phyloP scores from a whole-genome alignment of 768 basidiomycete genomes.

The Agrocybe pediades region DNA sequence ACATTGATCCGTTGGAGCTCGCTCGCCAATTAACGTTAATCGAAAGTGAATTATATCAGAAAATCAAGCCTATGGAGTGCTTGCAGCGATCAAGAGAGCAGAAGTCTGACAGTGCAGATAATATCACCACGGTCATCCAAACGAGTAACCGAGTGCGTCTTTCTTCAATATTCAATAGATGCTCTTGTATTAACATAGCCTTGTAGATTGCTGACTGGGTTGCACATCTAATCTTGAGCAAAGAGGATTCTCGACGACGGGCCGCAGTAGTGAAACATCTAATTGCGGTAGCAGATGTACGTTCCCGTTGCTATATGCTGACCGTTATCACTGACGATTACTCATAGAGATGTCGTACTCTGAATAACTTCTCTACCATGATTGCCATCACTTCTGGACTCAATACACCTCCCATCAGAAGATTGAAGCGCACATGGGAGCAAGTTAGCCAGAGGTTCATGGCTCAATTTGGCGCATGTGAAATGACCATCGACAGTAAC shows the following conservation, averaged over 20 bases:
- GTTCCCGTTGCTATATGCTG: conserved; percentile 26
- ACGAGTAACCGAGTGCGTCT: conserved; percentile 78
- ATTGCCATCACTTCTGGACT: conserved; percentile 94
- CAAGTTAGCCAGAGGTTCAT: conserved; percentile 76
- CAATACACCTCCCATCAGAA: conserved; percentile 90
- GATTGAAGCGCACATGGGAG: conserved; percentile 94
- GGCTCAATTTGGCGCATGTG: conserved; percentile 74
- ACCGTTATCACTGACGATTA: conserved; percentile 3
- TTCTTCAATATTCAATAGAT: not conserved
- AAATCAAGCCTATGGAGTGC: conserved; percentile 89
- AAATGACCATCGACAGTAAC: conserved; percentile 89
- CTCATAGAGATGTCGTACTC: conserved; percentile 77
- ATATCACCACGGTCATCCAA: conserved; percentile 85
- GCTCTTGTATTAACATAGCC: not conserved
- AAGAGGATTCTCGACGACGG: conserved; percentile 83
- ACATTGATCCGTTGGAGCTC: conserved; percentile 87
- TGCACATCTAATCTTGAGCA: conserved; percentile 75
- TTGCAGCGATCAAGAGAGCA: conserved; percentile 81
- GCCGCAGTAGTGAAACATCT: conserved; percentile 86
- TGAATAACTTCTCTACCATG: conserved; percentile 98
- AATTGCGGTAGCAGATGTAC: conserved; percentile 87
- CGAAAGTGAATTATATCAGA: conserved; percentile 85
- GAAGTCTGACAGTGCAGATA: conserved; percentile 72
- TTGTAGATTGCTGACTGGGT: conserved; percentile 91
- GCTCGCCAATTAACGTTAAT: conserved; percentile 92